Evolutionary conservation across 257 asterid genomes (phyloP), one percentile per base, ranked within the genome.

Genomic region (Cruciata laevipes): DNA sequence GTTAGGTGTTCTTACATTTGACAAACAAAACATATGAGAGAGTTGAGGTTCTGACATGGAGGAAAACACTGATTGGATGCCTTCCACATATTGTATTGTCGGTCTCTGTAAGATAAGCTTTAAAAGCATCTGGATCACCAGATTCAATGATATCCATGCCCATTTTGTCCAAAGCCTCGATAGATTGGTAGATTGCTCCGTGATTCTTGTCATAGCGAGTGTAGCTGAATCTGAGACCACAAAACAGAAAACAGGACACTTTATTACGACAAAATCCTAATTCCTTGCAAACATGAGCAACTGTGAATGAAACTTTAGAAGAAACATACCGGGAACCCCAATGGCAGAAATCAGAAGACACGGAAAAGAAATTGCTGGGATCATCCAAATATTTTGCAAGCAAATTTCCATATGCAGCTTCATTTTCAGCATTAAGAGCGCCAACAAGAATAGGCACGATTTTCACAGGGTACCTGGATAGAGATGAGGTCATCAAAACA

Each of bases 261-360:
- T 61, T 25, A 25, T 10, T 24, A 23, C 0, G 49, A 47, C 58
- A 52, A 52, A n/a, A 52, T 20, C 21, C 21, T 52, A 52, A 5
- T 52, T 52, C n/a, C 7, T 52, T 7, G 38, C 27, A 13, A 17
- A 7, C 2, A 18, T n/a, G 42, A 37, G 13, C 12, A 37, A 7
- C 42, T 9, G 13, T 27, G 30, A 27, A 37, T 11, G 1, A 37
- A 74, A 33, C 38, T 53, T n/a, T 61, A 14, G 38, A 63, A 66
- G 27, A 33, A 32, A 67, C 77, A 71, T 88, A 90, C 99, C 99
- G 83, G 53, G 97, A 79, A 56, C 99, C 99, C 99, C 99, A 93
- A 75, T 93, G 99, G 86, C 99, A 93, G 78, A 93, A 93, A 77
- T 93, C 99, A 10, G 99, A 90, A 69, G 99, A 93, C 61, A 93